phyloP scores from a whole-genome alignment of 768 basidiomycete species.

The Rhizopogon roseolus region DNA sequence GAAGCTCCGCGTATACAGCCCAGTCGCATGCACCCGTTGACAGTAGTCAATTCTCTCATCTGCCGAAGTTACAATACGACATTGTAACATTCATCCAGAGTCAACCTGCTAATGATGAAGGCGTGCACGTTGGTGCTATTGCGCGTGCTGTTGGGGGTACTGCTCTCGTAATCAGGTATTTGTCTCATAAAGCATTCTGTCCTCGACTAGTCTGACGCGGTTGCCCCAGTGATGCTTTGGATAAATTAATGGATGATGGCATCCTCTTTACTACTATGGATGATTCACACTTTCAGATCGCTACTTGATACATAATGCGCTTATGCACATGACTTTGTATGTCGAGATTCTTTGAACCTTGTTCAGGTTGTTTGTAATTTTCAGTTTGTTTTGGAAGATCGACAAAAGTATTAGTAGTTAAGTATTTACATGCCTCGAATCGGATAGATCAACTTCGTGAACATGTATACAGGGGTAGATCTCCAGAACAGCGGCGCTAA shows the following conservation, averaged over 20 bases:
- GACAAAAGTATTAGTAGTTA: not conserved
- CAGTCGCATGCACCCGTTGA: constrained; percentile 22
- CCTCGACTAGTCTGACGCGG: not conserved
- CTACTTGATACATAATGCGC: constrained; percentile 22
- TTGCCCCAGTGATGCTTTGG: constrained; percentile 57
- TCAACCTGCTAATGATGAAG: constrained; percentile 50
- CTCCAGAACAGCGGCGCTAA: not conserved
- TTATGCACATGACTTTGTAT: constrained; percentile 4
- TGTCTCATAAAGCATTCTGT: not conserved
- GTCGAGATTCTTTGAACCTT: not conserved
- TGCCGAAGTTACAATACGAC: constrained; percentile 54
- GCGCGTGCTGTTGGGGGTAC: constrained; percentile 57
- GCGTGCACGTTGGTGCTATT: constrained; percentile 71
- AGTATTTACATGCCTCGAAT: constrained; percentile 7
- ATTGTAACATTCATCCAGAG: constrained; percentile 63
- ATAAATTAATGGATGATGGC: constrained; percentile 76
- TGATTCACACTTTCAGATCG: constrained; percentile 71
- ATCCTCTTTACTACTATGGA: constrained; percentile 76
- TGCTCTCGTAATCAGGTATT: constrained; percentile 60
- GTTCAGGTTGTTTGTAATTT: not conserved
- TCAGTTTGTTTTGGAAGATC: not conserved
- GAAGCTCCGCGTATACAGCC: constrained; percentile 40
- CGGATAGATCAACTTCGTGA: not conserved
- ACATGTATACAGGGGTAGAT: not conserved
- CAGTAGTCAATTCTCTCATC: constrained; percentile 46